phyloP scores from a whole-genome alignment of 2,329 filamentous ascomycete species.

The Endoconidiophora polonica region DNA sequence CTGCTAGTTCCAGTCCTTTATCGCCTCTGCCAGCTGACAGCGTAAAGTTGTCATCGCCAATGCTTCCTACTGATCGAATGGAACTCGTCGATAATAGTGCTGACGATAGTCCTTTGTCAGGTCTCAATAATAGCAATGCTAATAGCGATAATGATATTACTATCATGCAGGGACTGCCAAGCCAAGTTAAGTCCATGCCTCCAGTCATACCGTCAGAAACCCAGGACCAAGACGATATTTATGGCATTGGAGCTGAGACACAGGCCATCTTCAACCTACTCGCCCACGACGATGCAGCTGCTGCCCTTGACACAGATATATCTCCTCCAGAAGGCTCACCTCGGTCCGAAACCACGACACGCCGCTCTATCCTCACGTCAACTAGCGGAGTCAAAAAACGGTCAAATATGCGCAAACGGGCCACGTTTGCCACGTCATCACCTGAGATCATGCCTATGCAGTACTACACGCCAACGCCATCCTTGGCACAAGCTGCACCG shows the following conservation, averaged over 20 bases:
- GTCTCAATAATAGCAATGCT: neutral
- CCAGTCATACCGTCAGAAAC: neutral
- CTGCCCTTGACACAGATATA: neutral
- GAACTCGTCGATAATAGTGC: neutral
- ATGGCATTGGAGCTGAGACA: slow-evolving; percentile 20
- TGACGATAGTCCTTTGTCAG: neutral
- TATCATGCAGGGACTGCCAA: neutral
- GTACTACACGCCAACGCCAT: slow-evolving; percentile 9
- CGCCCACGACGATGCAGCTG: neutral
- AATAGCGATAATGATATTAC: neutral
- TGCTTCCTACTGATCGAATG: neutral
- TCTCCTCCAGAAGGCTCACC: neutral
- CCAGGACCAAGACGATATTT: slow-evolving; percentile 12
- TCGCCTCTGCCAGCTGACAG: neutral
- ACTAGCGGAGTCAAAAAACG: neutral
- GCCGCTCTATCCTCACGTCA: no score
- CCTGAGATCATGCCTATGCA: slow-evolving; percentile 10
- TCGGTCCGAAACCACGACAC: neutral
- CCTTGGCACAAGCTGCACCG: neutral
- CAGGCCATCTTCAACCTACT: slow-evolving; percentile 8
- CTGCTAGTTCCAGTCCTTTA: neutral
- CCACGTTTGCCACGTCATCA: slow-evolving; percentile 6
- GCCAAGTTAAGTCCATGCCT: neutral
- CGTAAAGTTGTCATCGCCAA: neutral
- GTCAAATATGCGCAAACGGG: slow-evolving; percentile 2